Evolutionary conservation across 1,284 basidiomycete genomes (phyloP), one percentile per base, ranked within the genome.

Genomic region (Apiotrichum akiyoshidainum): DNA sequence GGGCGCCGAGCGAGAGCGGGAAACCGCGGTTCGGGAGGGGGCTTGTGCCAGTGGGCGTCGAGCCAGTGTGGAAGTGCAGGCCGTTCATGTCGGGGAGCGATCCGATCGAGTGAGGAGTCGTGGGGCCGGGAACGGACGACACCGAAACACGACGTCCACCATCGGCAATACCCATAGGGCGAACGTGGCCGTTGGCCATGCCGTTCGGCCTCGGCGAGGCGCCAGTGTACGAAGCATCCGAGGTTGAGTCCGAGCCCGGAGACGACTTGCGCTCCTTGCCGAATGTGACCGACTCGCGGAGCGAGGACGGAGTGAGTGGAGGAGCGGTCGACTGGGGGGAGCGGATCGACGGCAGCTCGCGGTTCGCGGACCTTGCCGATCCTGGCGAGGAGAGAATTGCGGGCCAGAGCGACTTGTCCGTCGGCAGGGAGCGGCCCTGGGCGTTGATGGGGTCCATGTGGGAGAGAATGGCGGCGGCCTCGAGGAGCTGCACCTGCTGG

Each of bases 401-500:
- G 0, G 83, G 83, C 83, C 82, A 68, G 82, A 92, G 62, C 85
- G 82, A 80, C 86, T 93, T 90, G 75, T 98, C 93, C 61, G 92
- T 92, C 0, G 95, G 95, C 9, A 98, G 82, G 4, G 90, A 91
- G 5, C 86, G 84, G 11, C 87, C 87, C 46, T 70, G 68, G 13
- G 83, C 83, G 39, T 78, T 79, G 1, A 85, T 76, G 0, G 77
- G 76, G 16, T 86, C 85, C 55, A 93, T 81, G 73, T 92, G 90
- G 1, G 88, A 89, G 45, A 99, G 84, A 63, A 99, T 98, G 9
- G 95, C 92, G 0, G 95, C 95, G 8, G 94, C 95, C 83, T 98
- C 95, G 52, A 99, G 87, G 57, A 98, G 81, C 74, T 98, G 95
- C 1, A 99, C 95, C 72, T 98, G 95, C 73, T 98, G 94, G 75